Base-by-base conservation (phyloP, 164 flowering plant genomes). In the Cinnamomum chago region DNA sequence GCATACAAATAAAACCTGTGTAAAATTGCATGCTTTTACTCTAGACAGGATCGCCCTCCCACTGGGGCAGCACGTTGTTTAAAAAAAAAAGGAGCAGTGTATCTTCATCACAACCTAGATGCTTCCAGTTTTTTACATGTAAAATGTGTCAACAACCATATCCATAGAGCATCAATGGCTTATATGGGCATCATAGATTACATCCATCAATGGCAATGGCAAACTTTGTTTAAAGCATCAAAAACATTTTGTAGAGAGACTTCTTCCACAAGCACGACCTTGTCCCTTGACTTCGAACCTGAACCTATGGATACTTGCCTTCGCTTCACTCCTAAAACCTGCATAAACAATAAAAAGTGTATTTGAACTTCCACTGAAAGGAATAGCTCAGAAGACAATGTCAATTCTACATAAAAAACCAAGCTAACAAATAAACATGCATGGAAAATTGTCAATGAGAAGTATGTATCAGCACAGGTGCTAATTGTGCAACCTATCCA, bases 281-380 rank as follows among this genome's bases (percentile, higher is more conserved):
- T 93, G 85, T 90, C 98, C 83, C 99, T 90, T 66, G 97, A 95
- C 85, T 92, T 92, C 17, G 96, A 90, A 60, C 99, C 98, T 55
- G 95, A 83, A 75, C 91, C 86, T 71, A 92, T 62, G 0, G 97
- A 90, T 2, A 92, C 85, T 73, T 95, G 97, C 80, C 98, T 86
- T 78, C 80, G 88, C 79, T 95, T 95, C 72, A 93, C 95, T 60
- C 99, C 98, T 50, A 95, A 60, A 30, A 95, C 92, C 99, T 95
- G 87, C 72, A 67, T 14, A 50, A 14, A 70, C 18, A 50, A 76
- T 17, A 50, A 62, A 58, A 62, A 33, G 24, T 30, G 22, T 20
- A 12, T 11, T 33, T 15, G 22, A 60, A n/a, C 30, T 3, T 50
- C 47, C 2, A 14, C 35, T 1, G n/a, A 18, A 67, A 30, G 28